Conservation (phyloP, 2,329 filamentous ascomycete genomes). For the Pestalotiopsis sp. region DNA sequence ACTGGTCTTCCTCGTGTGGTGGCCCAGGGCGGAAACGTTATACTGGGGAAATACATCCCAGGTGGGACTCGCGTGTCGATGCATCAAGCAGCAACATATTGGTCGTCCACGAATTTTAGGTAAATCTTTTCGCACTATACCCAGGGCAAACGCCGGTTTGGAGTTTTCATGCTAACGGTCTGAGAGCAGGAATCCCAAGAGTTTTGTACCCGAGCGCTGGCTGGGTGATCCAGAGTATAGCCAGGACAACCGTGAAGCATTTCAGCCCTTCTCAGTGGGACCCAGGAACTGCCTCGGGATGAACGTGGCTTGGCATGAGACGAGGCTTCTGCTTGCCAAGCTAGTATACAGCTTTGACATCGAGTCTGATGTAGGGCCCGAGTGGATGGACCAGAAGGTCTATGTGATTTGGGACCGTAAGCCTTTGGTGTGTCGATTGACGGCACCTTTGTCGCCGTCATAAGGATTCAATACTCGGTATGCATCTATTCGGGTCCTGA, state of each 20-base stretch:
- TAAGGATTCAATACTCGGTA: not conserved
- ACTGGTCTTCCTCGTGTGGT: constrained; percentile 15
- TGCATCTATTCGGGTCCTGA: too few relatives aligned
- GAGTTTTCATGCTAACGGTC: constrained; percentile 41
- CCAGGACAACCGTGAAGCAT: constrained; percentile 20
- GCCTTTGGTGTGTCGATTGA: not conserved
- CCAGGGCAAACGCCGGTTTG: constrained; percentile 44
- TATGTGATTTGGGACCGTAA: constrained; percentile 6
- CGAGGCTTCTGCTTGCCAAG: not conserved
- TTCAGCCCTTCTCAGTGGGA: constrained; percentile 22
- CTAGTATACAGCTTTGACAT: constrained; percentile 1
- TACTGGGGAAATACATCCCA: constrained; percentile 15
- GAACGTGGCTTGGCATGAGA: constrained; percentile 9
- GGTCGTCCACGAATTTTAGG: constrained; percentile 13
- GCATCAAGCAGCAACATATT: constrained; percentile 14
- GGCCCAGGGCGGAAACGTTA: constrained; percentile 12
- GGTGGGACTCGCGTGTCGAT: constrained; percentile 17
- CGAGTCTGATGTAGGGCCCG: not conserved
- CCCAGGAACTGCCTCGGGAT: constrained; percentile 23
- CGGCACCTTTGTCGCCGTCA: not conserved
- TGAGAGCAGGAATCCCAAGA: constrained; percentile 20
- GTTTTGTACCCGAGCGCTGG: constrained; percentile 24
- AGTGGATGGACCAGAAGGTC: constrained; percentile 5
- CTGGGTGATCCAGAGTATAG: constrained; percentile 19
- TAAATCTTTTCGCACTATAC: constrained; percentile 30